Base-by-base conservation (phyloP, 305 asterid genomes). In the Solanum aculeatissimum region DNA sequence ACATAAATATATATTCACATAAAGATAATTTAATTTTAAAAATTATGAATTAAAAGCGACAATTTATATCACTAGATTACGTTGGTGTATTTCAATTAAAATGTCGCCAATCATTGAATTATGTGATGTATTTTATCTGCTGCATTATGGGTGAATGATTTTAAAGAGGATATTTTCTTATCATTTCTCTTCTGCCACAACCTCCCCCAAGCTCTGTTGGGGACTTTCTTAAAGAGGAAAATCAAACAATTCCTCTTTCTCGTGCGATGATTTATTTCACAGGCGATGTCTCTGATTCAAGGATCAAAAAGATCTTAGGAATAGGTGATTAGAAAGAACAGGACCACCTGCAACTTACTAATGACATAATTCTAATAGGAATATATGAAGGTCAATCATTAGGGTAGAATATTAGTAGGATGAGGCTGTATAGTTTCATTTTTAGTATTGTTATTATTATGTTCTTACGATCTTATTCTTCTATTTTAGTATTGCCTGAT, bases 401-500 rank as follows among this genome's bases (percentile, higher is more conserved):
- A 11, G 4, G 4, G 8, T 58, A 21, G 3, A 21, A 58, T 21
- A 11, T 58, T 58, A 58, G 8, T 58, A 21, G 32, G 9, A 2
- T 4, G 3, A 21, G 1, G 8, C 21, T 58, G 66, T 58, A 11
- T 12, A 58, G 66, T 58, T 21, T 0, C 1, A 0, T 11, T 2
- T 58, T 5, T 58, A 21, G 16, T 58, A 23, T 58, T 58, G 19
- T 60, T 23, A 0, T 23, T 60, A 1, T 60, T 60, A 60, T 2
- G 25, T 60, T 60, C 4, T 0, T 54, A 54, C 12, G 2, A 60
- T 23, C 4, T 60, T 60, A 60, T 60, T 60, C 21, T 23, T 60
- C 0, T 0, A 58, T 58, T 1, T 4, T 4, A 21, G 16, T 10
- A 21, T 4, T 58, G 23, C 32, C 1, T 0, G 2, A 9, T 58